phyloP scores from a whole-genome alignment of 768 basidiomycete genomes.

The Gloeopeniophorella convolvens region DNA sequence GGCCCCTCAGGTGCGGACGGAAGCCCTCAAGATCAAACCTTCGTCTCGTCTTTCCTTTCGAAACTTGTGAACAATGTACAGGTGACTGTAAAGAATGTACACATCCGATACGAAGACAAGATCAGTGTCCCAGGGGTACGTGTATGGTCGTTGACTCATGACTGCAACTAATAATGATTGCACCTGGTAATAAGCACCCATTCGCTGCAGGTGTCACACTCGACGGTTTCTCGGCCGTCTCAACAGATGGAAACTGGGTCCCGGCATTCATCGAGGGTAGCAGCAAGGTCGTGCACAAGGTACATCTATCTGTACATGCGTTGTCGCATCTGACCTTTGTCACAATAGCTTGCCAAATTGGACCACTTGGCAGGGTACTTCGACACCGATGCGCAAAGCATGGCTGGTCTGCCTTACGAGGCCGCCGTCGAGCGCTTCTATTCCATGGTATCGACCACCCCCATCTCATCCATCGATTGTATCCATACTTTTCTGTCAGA shows the following conservation, averaged over 20 bases:
- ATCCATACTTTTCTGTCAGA: slow-evolving; percentile 31
- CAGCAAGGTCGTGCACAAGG: slow-evolving; percentile 85
- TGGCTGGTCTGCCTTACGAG: slow-evolving; percentile 58
- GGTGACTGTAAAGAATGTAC: slow-evolving; percentile 92
- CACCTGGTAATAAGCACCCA: no score
- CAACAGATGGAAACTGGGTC: slow-evolving; percentile 83
- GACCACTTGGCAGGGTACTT: slow-evolving; percentile 90
- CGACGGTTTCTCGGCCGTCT: slow-evolving; percentile 79
- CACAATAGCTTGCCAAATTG: slow-evolving; percentile 67
- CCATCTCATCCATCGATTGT: neutral
- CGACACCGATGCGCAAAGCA: slow-evolving; percentile 81
- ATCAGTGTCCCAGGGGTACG: slow-evolving; percentile 87
- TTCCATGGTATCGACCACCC: slow-evolving; percentile 46
- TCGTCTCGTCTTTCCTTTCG: slow-evolving; percentile 73
- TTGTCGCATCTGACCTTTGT: slow-evolving; percentile 8
- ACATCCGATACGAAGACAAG: slow-evolving; percentile 93
- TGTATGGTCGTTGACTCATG: slow-evolving; percentile 13
- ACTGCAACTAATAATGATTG: no score
- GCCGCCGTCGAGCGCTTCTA: slow-evolving; percentile 70
- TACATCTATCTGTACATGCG: slow-evolving; percentile 23
- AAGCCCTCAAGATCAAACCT: slow-evolving; percentile 67
- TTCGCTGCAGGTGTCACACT: slow-evolving; percentile 91
- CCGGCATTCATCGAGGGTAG: slow-evolving; percentile 90
- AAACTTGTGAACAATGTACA: slow-evolving; percentile 96
- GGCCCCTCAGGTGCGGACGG: slow-evolving; percentile 28